These are phyloP conservation scores for Wickerhamiella allomyrinae DNA, from an alignment of 805 yeast species.

Conservation along the genomic window DNA sequence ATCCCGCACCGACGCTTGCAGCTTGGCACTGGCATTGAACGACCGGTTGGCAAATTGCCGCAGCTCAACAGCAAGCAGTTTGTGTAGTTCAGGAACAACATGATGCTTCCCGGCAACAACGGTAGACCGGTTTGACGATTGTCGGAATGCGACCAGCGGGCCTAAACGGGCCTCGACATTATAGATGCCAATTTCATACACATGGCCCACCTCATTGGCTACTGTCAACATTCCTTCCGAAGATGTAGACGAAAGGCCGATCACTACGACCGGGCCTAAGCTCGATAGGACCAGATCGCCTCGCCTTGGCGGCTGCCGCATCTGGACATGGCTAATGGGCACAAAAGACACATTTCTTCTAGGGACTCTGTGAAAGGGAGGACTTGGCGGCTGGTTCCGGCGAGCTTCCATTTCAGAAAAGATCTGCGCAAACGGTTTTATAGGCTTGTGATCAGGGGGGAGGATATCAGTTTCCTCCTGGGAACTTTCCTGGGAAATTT, in stretches of 20 bases:
- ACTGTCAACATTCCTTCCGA: conserved; percentile 6
- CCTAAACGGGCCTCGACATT: conserved; percentile 9
- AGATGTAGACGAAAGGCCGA: conserved; percentile 2
- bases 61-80: conserved; percentile 5
- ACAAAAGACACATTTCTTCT: background rate
- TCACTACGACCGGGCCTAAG: conserved; percentile 8
- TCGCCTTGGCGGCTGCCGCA: background rate
- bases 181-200: conserved; percentile 2
- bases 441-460: background rate
- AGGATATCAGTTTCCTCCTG: background rate
- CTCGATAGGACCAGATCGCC: conserved; percentile 12
- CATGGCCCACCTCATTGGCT: conserved; percentile 7
- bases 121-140: background rate
- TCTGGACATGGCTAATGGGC: background rate
- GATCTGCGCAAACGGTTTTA: background rate
- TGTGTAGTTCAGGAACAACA: conserved; percentile 3
- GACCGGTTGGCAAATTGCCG: conserved; percentile 3
- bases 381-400: background rate
- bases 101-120: background rate
- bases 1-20: background rate
- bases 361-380: background rate
- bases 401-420: background rate
- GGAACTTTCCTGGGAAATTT: background rate
- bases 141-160: conserved; percentile 1
- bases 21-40: background rate